Conservation (phyloP, 1,284 basidiomycete genomes). For the Vanrija pseudolonga region DNA sequence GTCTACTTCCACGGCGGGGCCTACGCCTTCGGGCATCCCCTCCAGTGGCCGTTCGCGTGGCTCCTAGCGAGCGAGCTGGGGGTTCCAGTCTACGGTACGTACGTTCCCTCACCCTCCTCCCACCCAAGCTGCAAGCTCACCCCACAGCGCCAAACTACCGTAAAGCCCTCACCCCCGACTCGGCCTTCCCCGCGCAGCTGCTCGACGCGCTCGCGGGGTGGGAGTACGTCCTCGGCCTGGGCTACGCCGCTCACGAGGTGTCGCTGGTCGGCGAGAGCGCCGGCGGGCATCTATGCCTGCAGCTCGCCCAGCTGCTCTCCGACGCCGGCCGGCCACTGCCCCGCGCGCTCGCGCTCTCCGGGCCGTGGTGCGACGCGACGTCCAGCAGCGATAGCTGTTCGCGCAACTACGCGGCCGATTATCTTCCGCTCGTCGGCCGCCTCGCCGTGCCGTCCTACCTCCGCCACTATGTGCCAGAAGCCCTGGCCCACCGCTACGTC, state of each 20-base stretch:
- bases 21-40: not conserved
- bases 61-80: constrained; percentile 16
- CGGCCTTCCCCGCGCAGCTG: constrained; percentile 16
- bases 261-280: constrained; percentile 16
- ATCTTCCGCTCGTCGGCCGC: constrained; percentile 2
- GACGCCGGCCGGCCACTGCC: not conserved
- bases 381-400: too few relatives aligned
- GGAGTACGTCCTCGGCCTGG: constrained; percentile 8
- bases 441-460: not conserved
- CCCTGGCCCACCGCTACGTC: constrained; percentile 4
- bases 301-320: constrained; percentile 14
- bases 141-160: constrained; percentile 12
- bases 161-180: constrained; percentile 6
- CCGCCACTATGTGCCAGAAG: constrained; percentile 5
- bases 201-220: constrained; percentile 19
- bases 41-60: constrained; percentile 19
- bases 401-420: constrained; percentile 7
- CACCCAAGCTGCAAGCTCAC: constrained; percentile 18
- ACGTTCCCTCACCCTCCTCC: not conserved
- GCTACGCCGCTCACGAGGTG: constrained; percentile 7
- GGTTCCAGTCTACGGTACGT: not conserved
- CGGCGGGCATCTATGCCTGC: constrained; percentile 12
- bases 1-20: constrained; percentile 30
- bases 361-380: constrained; percentile 7
- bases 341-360: constrained; percentile 4